phyloP scores from a whole-genome alignment of 179 eudicot genomes.

The Amaranthus tricolor region DNA sequence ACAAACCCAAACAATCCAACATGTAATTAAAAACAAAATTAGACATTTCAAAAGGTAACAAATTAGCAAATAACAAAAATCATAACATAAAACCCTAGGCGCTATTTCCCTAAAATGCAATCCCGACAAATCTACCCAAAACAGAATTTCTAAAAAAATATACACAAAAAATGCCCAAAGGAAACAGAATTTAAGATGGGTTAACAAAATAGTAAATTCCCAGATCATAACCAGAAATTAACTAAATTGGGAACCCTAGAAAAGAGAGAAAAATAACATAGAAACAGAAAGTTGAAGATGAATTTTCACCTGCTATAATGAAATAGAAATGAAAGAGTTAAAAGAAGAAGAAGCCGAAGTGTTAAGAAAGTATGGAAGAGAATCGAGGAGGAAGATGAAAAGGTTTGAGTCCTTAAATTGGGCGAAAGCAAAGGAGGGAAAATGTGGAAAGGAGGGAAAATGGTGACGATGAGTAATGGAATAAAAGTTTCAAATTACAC shows the following conservation, averaged over 20 bases:
- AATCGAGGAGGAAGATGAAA: constrained; percentile 6
- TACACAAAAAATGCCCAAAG: neutral
- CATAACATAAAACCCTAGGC: neutral
- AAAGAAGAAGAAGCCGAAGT: neutral
- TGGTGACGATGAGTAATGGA: neutral
- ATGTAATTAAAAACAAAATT: neutral
- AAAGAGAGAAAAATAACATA: neutral
- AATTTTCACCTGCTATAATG: neutral
- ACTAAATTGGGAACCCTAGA: neutral
- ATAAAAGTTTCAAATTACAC: neutral
- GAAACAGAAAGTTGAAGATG: neutral
- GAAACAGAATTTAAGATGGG: neutral
- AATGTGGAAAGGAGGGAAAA: constrained; percentile 1
- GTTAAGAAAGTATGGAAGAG: too few species aligned
- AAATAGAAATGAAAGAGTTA: too few species aligned
- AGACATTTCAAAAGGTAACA: neutral
- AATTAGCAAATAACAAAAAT: neutral
- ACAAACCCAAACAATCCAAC: neutral
- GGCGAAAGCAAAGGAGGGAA: constrained; percentile 16
- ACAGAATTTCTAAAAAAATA: neutral
- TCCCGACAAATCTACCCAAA: neutral
- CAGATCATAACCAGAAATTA: neutral
- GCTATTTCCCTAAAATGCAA: neutral
- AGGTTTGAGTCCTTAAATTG: neutral
- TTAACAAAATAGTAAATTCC: neutral